phyloP scores from a whole-genome alignment of 2,329 filamentous ascomycete genomes.

The Neophaeococcomyces mojaviensis region DNA sequence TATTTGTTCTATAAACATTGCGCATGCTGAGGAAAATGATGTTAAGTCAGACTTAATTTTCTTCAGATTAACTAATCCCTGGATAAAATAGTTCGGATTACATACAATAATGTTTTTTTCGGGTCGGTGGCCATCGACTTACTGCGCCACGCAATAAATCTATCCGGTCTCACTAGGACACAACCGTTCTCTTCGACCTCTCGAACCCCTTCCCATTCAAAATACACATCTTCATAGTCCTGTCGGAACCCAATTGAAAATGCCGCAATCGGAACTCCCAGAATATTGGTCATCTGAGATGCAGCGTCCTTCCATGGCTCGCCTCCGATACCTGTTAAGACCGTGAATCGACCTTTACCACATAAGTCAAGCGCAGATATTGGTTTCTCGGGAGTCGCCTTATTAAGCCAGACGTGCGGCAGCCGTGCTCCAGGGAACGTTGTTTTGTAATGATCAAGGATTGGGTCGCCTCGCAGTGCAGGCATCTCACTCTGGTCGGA shows the following conservation, averaged over 20 bases:
- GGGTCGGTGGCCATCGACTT: constrained; percentile 10
- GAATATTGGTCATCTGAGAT: constrained; percentile 27
- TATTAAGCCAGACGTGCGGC: constrained; percentile 58
- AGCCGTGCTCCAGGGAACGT: constrained; percentile 55
- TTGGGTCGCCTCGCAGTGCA: constrained; percentile 31
- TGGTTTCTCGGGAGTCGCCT: constrained; percentile 33
- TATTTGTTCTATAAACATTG: too few species aligned
- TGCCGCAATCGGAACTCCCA: constrained; percentile 42
- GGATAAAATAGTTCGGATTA: too few species aligned
- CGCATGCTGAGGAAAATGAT: too few species aligned
- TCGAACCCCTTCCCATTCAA: constrained; percentile 49
- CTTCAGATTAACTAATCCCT: too few species aligned
- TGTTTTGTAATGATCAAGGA: constrained; percentile 37
- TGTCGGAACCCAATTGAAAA: constrained; percentile 51
- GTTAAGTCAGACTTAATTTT: too few species aligned
- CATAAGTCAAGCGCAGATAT: constrained; percentile 55
- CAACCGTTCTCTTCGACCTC: constrained; percentile 52
- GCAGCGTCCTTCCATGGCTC: constrained; percentile 48
- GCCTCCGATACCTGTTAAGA: constrained; percentile 51
- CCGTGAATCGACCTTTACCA: constrained; percentile 46
- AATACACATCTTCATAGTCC: constrained; percentile 57
- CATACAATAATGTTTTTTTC: too few species aligned
- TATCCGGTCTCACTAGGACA: constrained; percentile 52
- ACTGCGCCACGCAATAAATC: constrained; percentile 50
- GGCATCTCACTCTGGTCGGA: constrained; percentile 32